phyloP scores from a whole-genome alignment of 2,329 filamentous ascomycete species.

The Phyllosticta citriasiana region DNA sequence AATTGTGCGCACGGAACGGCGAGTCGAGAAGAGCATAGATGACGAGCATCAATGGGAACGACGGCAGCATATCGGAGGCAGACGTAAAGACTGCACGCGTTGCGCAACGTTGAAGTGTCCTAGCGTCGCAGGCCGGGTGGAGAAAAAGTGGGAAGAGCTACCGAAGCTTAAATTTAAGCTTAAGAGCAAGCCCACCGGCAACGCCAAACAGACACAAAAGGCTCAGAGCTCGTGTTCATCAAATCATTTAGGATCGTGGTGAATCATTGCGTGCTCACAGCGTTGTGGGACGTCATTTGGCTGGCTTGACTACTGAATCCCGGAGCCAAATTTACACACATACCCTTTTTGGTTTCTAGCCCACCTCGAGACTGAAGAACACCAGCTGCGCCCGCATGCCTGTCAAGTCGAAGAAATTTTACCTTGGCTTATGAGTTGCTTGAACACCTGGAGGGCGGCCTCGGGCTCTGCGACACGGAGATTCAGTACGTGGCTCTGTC shows the following conservation, averaged over 20 bases:
- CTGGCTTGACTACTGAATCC: not conserved
- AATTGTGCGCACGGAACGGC: no score
- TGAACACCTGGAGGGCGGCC: slow-evolving; percentile 37
- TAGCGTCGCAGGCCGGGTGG: no score
- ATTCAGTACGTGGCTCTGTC: not conserved
- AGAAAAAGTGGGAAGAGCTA: not conserved
- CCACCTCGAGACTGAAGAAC: slow-evolving; percentile 3
- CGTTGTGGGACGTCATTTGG: not conserved
- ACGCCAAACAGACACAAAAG: not conserved
- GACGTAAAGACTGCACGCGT: no score
- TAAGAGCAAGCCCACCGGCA: not conserved
- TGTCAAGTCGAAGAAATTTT: slow-evolving; percentile 26
- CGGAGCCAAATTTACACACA: not conserved
- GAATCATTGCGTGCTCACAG: not conserved
- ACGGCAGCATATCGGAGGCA: no score
- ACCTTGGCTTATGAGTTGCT: slow-evolving; percentile 34
- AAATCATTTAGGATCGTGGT: not conserved
- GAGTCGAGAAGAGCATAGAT: no score
- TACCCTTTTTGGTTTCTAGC: not conserved
- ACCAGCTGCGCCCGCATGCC: not conserved
- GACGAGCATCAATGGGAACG: no score
- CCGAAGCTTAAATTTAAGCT: not conserved
- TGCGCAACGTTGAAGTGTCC: no score
- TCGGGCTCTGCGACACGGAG: slow-evolving; percentile 27
- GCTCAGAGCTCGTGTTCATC: not conserved